Evolutionary conservation across 257 asterid species (phyloP), one percentile per base, ranked within the genome.

Genomic region (Solanum phureja): DNA sequence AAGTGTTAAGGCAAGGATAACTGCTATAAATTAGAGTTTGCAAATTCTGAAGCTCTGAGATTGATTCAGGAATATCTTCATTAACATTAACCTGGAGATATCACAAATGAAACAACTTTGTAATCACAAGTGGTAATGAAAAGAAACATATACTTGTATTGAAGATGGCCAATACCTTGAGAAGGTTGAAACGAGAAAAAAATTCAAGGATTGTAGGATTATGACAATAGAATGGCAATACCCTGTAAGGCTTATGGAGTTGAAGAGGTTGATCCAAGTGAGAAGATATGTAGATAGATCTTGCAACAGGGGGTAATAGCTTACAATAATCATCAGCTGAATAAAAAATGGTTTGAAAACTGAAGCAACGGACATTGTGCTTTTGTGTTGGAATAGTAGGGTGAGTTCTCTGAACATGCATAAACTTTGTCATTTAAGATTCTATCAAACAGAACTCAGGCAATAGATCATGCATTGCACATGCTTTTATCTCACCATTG

Each of bases 61-160:
- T 68, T 29, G 75, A 68, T 29, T 68, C 11, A 68, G 23, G 75
- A 27, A 68, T 13, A 27, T 68, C 8, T 1, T 8, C 11, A 1
- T 12, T 0, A 68, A 29, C 7, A 11, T 3, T 18, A 29, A 27
- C 4, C 6, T 68, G 75, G 21, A 68, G 75, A 29, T 71, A 71
- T 71, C 77, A 7, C 77, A 71, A 71, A 8, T 71, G 40, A 31
- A 31, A 31, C 11, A 71, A 8, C 13, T 16, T 31, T 31, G 42
- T 71, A 31, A 31, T 71, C n/a, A 33, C 24, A 31, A 71, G 77
- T 71, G 77, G 77, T 7, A 31, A 71, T 71, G 77, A 24, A 8
- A 5, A 1, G 8, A 66, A 66, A 2, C 0, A 0, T 66, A 24
- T 2, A 12, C 1, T 1, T 27, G 0, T 13, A 68, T 29, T 27